phyloP scores from a whole-genome alignment of 78 protist genomes.

The Paratrimastix pyriformis region DNA sequence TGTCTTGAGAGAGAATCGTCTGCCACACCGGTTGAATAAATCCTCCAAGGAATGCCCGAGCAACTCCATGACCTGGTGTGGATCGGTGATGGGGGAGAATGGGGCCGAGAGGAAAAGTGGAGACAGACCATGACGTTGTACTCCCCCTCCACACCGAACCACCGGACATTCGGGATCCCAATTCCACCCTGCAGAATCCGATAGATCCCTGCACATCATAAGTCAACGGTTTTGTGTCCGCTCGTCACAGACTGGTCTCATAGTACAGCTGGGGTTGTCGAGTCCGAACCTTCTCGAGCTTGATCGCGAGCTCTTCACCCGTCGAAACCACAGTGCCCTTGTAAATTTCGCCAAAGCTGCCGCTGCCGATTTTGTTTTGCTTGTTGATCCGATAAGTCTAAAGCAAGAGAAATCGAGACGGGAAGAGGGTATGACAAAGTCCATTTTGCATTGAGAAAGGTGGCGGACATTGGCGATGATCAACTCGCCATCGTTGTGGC shows the following conservation, averaged over 20 bases:
- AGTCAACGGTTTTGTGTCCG: too few relatives aligned
- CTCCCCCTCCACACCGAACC: constrained; percentile 90
- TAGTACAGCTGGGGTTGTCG: constrained; percentile 15
- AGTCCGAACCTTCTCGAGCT: constrained; percentile 40
- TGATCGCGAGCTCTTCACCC: constrained; percentile 74
- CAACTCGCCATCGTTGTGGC: too few relatives aligned
- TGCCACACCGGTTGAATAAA: constrained; percentile 77
- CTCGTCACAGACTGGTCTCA: constrained; percentile 6
- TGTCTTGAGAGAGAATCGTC: constrained; percentile 72
- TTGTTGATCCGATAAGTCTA: not conserved
- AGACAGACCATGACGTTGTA: constrained; percentile 54
- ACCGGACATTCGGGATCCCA: constrained; percentile 86
- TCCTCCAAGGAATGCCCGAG: constrained; percentile 93
- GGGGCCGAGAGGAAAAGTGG: not conserved
- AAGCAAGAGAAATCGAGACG: too few relatives aligned
- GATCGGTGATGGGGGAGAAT: not conserved
- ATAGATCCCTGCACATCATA: too few relatives aligned
- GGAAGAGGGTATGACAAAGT: too few relatives aligned
- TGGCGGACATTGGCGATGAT: too few relatives aligned
- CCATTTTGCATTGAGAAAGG: too few relatives aligned
- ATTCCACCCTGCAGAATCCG: constrained; percentile 30
- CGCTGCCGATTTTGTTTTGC: constrained; percentile 59
- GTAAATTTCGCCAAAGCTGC: constrained; percentile 80
- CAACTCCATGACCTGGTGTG: constrained; percentile 70
- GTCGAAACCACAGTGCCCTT: constrained; percentile 45